Evolutionary conservation across 73 alveolate species (phyloP).

Genomic region (Breviolum minutum): DNA sequence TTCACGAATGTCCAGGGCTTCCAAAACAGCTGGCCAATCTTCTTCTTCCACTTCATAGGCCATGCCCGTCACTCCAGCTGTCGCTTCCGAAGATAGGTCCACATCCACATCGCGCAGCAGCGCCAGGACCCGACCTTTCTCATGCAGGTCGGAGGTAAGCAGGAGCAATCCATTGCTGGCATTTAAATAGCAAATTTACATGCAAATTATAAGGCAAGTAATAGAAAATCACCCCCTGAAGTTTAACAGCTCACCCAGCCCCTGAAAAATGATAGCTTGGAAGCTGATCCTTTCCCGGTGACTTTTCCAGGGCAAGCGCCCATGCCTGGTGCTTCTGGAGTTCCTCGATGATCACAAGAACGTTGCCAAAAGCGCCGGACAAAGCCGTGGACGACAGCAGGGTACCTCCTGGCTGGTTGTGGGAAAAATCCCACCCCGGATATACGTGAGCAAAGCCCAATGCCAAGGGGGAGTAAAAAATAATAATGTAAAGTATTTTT

Average conservation of each 20-base stretch:
- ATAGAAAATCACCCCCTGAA: too few species aligned
- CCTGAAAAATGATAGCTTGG: too few species aligned
- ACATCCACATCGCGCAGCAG: conserved; percentile 23
- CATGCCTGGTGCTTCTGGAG: conserved; percentile 58
- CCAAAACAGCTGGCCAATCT: conserved; percentile 38
- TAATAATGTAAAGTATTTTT: too few species aligned
- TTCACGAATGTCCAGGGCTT: conserved; percentile 72
- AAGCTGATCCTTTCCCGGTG: too few species aligned
- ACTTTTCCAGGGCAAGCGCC: too few species aligned
- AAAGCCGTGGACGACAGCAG: conserved; percentile 52
- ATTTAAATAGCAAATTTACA: too few species aligned
- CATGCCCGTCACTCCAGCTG: conserved; percentile 56
- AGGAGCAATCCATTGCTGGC: too few species aligned
- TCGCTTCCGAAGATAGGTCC: background rate
- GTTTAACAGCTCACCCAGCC: too few species aligned
- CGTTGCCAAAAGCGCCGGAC: conserved; percentile 88
- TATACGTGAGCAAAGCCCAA: too few species aligned
- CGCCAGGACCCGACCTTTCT: conserved; percentile 23
- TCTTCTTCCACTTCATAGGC: conserved; percentile 33
- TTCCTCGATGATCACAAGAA: conserved; percentile 76
- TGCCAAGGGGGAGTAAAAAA: too few species aligned
- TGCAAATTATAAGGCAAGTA: too few species aligned
- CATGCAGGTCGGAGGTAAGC: background rate
- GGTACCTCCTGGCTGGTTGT: background rate
- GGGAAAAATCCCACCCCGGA: too few species aligned